A percentile compares a stretch with the other conserved stretches of the same genome.
These are phyloP conservation scores for Kluyveromyces dobzhanskii DNA, from an alignment of 805 yeast species.

Conservation along the genomic window DNA sequence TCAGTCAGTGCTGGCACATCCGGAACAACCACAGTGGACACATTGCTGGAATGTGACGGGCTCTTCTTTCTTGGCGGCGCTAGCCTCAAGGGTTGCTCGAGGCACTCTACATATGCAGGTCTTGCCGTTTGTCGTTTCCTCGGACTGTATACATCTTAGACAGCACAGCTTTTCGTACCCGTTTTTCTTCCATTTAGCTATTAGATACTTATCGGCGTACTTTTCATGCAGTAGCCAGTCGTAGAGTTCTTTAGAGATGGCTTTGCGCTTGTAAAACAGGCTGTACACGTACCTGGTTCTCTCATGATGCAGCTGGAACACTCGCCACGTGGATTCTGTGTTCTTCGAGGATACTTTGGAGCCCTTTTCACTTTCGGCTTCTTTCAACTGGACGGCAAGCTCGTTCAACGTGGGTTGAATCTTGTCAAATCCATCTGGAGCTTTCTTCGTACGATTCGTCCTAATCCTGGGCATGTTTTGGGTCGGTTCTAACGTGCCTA, in stretches of 20 bases:
- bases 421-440: constrained; percentile 70
- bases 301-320: constrained; percentile 63
- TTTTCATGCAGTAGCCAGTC: constrained; percentile 63
- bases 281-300: constrained; percentile 69
- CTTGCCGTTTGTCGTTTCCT: constrained; percentile 53
- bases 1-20: constrained; percentile 72
- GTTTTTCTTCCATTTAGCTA: constrained; percentile 77
- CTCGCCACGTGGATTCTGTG: constrained; percentile 58
- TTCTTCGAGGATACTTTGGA: constrained; percentile 41
- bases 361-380: constrained; percentile 29
- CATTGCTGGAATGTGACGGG: constrained; percentile 42
- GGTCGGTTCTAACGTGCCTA: too few relatives aligned
- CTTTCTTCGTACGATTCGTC: constrained; percentile 30
- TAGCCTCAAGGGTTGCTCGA: constrained; percentile 37
- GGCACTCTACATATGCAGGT: constrained; percentile 88
- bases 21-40: constrained; percentile 76
- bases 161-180: constrained; percentile 89
- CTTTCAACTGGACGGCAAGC: constrained; percentile 50
- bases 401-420: constrained; percentile 58
- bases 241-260: constrained; percentile 59
- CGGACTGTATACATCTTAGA: constrained; percentile 59
- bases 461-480: constrained; percentile 17
- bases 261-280: constrained; percentile 59
- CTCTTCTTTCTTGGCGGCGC: constrained; percentile 17
- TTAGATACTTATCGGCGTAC: constrained; percentile 58